These are phyloP conservation scores for Lactuca saligna DNA, from an alignment of 129 eudicot genomes.

Conservation along the genomic window DNA sequence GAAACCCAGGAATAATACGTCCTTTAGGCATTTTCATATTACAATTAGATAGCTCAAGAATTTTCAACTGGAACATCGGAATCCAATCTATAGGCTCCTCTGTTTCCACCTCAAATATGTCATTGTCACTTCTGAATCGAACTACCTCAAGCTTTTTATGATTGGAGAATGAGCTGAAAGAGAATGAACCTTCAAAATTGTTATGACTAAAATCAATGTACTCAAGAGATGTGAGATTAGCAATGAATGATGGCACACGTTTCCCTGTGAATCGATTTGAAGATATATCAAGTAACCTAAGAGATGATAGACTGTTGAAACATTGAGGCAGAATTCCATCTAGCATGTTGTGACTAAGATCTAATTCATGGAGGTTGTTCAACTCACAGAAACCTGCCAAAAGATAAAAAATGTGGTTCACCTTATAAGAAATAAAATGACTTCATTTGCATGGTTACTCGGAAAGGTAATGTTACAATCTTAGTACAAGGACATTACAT, in stretches of 20 bases:
- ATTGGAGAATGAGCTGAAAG: conserved; percentile 29
- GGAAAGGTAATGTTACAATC: no score
- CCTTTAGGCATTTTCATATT: not conserved
- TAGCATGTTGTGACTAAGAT: conserved; percentile 14
- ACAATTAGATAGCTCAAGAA: no score
- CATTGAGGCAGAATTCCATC: conserved; percentile 21
- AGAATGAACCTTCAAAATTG: not conserved
- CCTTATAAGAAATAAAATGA: no score
- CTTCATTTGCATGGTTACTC: no score
- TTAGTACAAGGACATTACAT: no score
- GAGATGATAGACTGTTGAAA: conserved; percentile 27
- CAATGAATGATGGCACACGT: conserved; percentile 8
- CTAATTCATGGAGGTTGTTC: no score
- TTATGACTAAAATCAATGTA: conserved; percentile 1
- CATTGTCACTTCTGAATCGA: not conserved
- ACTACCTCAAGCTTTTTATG: conserved; percentile 30
- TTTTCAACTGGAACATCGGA: no score
- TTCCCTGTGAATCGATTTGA: conserved; percentile 21
- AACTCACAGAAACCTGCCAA: no score
- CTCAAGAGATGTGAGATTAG: conserved; percentile 35
- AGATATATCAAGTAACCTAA: conserved; percentile 26
- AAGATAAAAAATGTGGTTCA: no score
- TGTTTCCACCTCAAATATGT: conserved; percentile 16
- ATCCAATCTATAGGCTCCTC: no score
- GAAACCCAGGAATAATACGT: conserved; percentile 27